These are phyloP conservation scores for Zymoseptoria tritici DNA, from an alignment of 2,329 filamentous ascomycete genomes.

Conservation along the genomic window DNA sequence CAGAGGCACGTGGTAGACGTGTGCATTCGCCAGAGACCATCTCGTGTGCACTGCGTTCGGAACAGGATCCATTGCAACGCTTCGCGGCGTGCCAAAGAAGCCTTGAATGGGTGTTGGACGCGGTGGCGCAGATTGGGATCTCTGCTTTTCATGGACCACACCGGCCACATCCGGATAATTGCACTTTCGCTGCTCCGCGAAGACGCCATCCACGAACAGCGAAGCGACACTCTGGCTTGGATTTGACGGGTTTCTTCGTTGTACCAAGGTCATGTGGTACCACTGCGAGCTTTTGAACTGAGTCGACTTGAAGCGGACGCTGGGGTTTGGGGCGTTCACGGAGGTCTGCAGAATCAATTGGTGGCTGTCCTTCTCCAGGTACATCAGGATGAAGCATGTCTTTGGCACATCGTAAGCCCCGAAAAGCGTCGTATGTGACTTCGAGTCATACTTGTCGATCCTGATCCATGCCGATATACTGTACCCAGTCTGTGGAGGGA, in stretches of 20 bases:
- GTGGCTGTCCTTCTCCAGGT: slow-evolving; percentile 85
- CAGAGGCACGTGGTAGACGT: slow-evolving; percentile 77
- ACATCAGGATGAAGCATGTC: slow-evolving; percentile 87
- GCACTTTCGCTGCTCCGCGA: slow-evolving; percentile 84
- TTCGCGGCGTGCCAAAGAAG: slow-evolving; percentile 86
- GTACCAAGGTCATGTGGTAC: slow-evolving; percentile 91
- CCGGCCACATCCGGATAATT: slow-evolving; percentile 76
- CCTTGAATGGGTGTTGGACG: slow-evolving; percentile 61
- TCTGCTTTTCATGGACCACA: slow-evolving; percentile 26
- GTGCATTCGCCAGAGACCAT: slow-evolving; percentile 85
- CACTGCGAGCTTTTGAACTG: slow-evolving; percentile 69
- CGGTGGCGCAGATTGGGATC: slow-evolving; percentile 30
- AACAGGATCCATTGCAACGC: slow-evolving; percentile 70
- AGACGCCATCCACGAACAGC: slow-evolving; percentile 87
- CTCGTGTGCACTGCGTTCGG: slow-evolving; percentile 65
- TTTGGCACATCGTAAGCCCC: slow-evolving; percentile 88
- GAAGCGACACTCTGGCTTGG: slow-evolving; percentile 48
- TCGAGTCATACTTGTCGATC: slow-evolving; percentile 76
- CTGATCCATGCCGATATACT: slow-evolving; percentile 85
- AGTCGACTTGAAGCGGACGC: slow-evolving; percentile 83
- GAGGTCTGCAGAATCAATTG: slow-evolving; percentile 97
- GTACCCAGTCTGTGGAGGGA: slow-evolving; percentile 80
- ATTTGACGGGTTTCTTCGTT: slow-evolving; percentile 44
- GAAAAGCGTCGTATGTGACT: slow-evolving; percentile 88
- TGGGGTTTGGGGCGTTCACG: slow-evolving; percentile 74